Evolutionary conservation across 2,329 filamentous ascomycete genomes (phyloP).

Genomic region (Talaromyces atroroseus): DNA sequence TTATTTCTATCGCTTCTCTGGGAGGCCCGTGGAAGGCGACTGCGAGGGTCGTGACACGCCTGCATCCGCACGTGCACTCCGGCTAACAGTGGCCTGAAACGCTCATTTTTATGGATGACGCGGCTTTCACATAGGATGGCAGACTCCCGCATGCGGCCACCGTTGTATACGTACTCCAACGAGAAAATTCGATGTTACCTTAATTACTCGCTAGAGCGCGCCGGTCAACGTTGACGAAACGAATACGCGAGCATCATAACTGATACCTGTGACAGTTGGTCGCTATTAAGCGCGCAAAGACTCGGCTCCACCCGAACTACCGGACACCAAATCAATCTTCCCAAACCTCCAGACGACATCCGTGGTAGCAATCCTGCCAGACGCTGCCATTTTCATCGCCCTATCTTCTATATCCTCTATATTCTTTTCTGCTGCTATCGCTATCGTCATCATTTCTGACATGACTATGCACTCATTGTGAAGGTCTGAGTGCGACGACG

Average conservation of each 20-base stretch:
- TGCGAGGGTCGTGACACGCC: too few relatives aligned
- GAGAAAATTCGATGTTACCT: background rate
- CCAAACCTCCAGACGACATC: background rate
- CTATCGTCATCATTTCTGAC: background rate
- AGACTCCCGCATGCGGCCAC: too few relatives aligned
- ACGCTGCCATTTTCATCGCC: too few relatives aligned
- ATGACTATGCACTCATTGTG: background rate
- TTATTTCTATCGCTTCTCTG: too few relatives aligned
- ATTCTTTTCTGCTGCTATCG: background rate
- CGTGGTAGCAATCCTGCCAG: too few relatives aligned
- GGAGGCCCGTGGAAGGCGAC: too few relatives aligned
- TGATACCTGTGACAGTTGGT: too few relatives aligned
- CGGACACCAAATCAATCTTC: background rate
- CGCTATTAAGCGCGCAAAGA: too few relatives aligned
- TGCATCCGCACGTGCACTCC: too few relatives aligned
- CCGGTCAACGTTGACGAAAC: background rate
- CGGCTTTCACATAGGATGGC: background rate
- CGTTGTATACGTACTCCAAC: too few relatives aligned
- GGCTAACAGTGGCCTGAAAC: too few relatives aligned
- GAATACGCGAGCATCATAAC: too few relatives aligned
- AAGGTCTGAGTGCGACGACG: background rate
- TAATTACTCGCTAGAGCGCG: background rate
- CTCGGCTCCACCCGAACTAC: background rate
- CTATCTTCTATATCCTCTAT: background rate
- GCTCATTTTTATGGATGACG: slow-evolving; percentile 3